Conservation (phyloP, 805 yeast genomes). For the Candida rishiriensis region DNA sequence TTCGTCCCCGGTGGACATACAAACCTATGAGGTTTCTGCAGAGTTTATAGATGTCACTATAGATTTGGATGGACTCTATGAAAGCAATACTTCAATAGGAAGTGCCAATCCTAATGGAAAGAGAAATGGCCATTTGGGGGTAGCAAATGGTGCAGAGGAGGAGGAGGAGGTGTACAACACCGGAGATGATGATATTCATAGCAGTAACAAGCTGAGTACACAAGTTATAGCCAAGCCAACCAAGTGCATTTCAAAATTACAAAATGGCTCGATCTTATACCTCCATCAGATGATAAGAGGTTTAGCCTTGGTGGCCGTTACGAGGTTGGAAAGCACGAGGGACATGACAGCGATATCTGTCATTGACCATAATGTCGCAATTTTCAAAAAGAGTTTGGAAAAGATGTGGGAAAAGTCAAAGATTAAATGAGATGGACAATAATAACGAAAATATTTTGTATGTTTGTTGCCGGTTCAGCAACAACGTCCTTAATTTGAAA, state of each 20-base stretch:
- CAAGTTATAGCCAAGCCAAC: slow-evolving; percentile 19
- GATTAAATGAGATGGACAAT: slow-evolving; percentile 6
- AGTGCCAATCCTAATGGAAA: slow-evolving; percentile 3
- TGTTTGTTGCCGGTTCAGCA: neutral
- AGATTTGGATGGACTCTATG: slow-evolving; percentile 74
- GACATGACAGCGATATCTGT: slow-evolving; percentile 53
- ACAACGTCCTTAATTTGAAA: too few relatives aligned
- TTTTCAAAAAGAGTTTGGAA: slow-evolving; percentile 72
- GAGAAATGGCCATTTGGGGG: too few relatives aligned
- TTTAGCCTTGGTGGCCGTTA: slow-evolving; percentile 81
- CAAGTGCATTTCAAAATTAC: slow-evolving; percentile 66
- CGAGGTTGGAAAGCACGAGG: slow-evolving; percentile 57
- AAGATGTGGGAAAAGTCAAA: slow-evolving; percentile 58
- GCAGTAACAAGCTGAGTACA: slow-evolving; percentile 1
- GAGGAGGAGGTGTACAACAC: neutral
- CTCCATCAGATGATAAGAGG: slow-evolving; percentile 92
- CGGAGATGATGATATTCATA: neutral
- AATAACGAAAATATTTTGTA: neutral
- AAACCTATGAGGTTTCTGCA: slow-evolving; percentile 94
- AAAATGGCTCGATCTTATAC: slow-evolving; percentile 80
- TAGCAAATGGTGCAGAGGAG: neutral
- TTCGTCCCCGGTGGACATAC: slow-evolving; percentile 91
- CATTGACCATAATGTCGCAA: slow-evolving; percentile 83
- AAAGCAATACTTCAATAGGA: slow-evolving; percentile 16
- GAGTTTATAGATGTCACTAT: slow-evolving; percentile 94